Conservation (phyloP, 495 filamentous ascomycete genomes). For the Hypoxylon cercidicola region DNA sequence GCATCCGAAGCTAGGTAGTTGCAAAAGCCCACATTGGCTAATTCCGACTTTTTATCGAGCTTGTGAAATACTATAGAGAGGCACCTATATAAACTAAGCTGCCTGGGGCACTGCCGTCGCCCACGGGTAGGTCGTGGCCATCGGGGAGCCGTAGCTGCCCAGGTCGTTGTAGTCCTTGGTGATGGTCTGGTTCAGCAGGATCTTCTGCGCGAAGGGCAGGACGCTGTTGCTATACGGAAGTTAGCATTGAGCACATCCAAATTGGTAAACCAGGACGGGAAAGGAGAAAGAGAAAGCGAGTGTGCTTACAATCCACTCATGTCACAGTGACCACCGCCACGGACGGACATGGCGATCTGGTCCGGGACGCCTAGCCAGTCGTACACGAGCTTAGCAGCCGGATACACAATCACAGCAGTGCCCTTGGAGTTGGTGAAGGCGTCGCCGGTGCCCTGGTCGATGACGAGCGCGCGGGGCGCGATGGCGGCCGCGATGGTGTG, state of each 20-base stretch:
- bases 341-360: constrained; percentile 61
- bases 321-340: constrained; percentile 61
- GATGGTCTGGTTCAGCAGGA: constrained; percentile 58
- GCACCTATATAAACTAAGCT: constrained; percentile 6
- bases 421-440: constrained; percentile 63
- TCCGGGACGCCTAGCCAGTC: constrained; percentile 61
- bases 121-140: constrained; percentile 62
- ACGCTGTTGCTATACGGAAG: constrained; percentile 53
- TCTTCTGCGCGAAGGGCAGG: constrained; percentile 61
- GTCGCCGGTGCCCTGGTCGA: constrained; percentile 61
- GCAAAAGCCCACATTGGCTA: too few species aligned
- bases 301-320: constrained; percentile 58
- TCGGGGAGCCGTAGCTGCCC: constrained; percentile 57
- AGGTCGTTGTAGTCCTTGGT: constrained; percentile 59
- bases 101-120: constrained; percentile 51
- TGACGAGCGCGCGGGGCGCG: constrained; percentile 62
- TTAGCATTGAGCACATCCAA: constrained; percentile 15
- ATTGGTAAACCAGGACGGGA: background rate
- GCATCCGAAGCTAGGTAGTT: too few species aligned
- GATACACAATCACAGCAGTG: constrained; percentile 60
- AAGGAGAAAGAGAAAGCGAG: constrained; percentile 7
- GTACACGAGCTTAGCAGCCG: constrained; percentile 62
- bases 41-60: too few species aligned
- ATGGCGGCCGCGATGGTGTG: constrained; percentile 65
- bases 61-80: too few species aligned